Evolutionary conservation across 2,329 filamentous ascomycete genomes (phyloP), one percentile per base, ranked within the genome.

Genomic region (Mycocentrospora acerina): DNA sequence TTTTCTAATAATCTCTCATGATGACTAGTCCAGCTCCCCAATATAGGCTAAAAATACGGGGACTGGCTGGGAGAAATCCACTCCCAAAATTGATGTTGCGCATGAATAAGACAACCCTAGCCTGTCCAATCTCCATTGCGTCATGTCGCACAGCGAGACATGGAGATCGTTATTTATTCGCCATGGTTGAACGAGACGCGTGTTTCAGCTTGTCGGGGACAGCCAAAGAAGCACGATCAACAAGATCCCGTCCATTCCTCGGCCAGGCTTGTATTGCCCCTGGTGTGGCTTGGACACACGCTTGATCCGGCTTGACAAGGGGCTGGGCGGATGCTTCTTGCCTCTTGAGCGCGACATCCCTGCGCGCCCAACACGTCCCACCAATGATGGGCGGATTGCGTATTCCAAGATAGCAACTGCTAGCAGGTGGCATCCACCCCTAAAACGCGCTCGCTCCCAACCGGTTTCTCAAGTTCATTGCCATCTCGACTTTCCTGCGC

Each of bases 181-280:
- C 24, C 25, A 34, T 30, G 32, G 32, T 42, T 34, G 38, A 40
- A 29, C 18, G 37, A 32, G 40, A 46, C 39, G 44, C 39, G 46
- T 35, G 51, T 55, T 55, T 55, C 47, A 51, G 26, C 29, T 13
- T 39, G 29, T 46, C n/a, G 39, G 43, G 19, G 43, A 41, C 39
- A 30, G 30, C 46, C 30, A 40, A 38, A 35, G 30, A 44, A 45
- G 46, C 33, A 32, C 32, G 38, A 37, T 51, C 42, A 41, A 37
- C 41, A 39, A 32, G 43, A 24, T 29, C 31, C 37, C 35, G 37
- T 25, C 29, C 53, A 37, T 42, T 40, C 44, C 46, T 32, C 36
- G 39, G 25, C 44, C 36, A 34, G 32, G 35, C 37, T 41, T 42
- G 38, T 44, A 19, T 37, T 12, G 33, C 32, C 27, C 51, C 47